phyloP scores from a whole-genome alignment of 768 basidiomycete genomes.

The Strobilomyces dryophilus region DNA sequence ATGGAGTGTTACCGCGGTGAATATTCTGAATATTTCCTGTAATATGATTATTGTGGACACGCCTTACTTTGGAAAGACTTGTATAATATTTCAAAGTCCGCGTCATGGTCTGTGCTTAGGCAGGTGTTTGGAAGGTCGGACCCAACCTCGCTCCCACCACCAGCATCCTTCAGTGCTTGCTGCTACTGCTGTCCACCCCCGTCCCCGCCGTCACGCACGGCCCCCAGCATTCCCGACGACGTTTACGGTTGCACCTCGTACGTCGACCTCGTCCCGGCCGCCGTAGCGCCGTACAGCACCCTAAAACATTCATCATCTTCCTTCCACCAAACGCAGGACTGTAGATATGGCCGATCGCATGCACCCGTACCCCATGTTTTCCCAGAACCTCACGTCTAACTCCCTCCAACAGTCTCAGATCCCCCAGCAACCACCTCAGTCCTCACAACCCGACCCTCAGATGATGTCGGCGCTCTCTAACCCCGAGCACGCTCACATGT shows the following conservation, averaged over 20 bases:
- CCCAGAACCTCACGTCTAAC: constrained; percentile 42
- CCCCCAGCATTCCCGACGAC: constrained; percentile 26
- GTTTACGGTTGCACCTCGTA: constrained; percentile 18
- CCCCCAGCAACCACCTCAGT: constrained; percentile 43
- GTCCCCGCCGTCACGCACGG: constrained; percentile 48
- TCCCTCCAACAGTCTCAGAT: constrained; percentile 41
- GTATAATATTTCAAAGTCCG: constrained; percentile 31
- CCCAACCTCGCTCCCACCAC: constrained; percentile 58
- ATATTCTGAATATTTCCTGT: constrained; percentile 13
- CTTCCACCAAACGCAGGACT: constrained; percentile 21
- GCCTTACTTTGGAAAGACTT: constrained; percentile 10
- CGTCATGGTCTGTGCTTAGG: constrained; percentile 36
- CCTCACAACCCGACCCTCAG: constrained; percentile 37
- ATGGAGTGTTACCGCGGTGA: background rate
- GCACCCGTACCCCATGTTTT: constrained; percentile 51
- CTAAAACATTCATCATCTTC: constrained; percentile 30
- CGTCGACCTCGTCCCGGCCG: constrained; percentile 22
- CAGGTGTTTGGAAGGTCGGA: constrained; percentile 40
- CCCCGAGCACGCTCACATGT: constrained; percentile 50
- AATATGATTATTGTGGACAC: constrained; percentile 14
- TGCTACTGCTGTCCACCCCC: constrained; percentile 29
- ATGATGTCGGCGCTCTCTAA: constrained; percentile 40
- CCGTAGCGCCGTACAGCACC: constrained; percentile 25
- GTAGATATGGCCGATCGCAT: constrained; percentile 61
- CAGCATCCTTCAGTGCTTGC: constrained; percentile 39